Evolutionary conservation across 768 basidiomycete genomes (phyloP), one percentile per base, ranked within the genome.

Genomic region (Lactarius deliciosus): DNA sequence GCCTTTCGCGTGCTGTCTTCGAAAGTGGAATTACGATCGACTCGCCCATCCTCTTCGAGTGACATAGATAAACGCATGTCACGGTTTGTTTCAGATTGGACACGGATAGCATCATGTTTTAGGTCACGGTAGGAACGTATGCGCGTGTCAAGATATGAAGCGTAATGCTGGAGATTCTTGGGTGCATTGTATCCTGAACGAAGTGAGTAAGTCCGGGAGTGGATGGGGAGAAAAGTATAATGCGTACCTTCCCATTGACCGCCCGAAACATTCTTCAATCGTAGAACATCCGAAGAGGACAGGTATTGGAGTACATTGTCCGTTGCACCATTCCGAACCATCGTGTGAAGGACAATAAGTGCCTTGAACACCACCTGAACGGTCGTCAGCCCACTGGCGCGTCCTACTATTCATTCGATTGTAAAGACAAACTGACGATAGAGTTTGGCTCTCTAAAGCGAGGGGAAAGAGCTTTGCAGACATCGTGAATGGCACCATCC

Each of bases 321-420:
- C 7, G 96, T 97, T 2, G 92, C 84, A n/a, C 97, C 97, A 68
- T 92, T 94, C 32, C 97, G 87, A 75, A 98, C 92, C 92, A 99
- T 94, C 38, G 89, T 93, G 75, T 99, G 97, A 8, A 98, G 81
- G 4, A 96, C 93, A 72, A 99, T 89, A 71, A 98, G 81, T 0
- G 95, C 94, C 75, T 99, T 99, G 86, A 98, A 98, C n/a, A 93
- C 95, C 70, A 98, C 84, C 95, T 97, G 72, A 15, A 41, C 8
- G 20, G 43, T n/a, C 9, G 60, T 65, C 63, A 65, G 61, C 40
- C 36, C 25, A 64, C 20, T 3, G 43, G 64, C 36, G 20, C 53
- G 64, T 40, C 43, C 25, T 36, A 25, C 20, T 7, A 45, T 15
- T 22, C 28, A 61, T 13, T 25, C 13, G 50, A 47, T 47, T 34